Base-by-base conservation (phyloP, 208 protist species). In the Herpetomonas samuelpessoai region DNA sequence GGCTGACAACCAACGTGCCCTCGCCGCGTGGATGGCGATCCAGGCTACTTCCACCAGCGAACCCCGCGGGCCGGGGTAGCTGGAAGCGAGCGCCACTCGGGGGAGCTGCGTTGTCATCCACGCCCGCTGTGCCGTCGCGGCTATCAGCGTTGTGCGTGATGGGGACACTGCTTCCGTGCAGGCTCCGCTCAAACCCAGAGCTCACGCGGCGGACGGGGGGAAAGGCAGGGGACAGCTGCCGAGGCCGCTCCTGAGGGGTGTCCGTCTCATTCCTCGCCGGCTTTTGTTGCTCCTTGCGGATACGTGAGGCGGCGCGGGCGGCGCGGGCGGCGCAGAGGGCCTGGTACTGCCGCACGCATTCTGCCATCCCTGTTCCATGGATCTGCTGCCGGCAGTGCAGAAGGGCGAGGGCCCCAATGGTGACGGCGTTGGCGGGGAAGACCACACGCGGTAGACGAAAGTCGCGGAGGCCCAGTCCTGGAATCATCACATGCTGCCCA, bases 391-490 rank as follows among this genome's bases (percentile, higher is more conserved):
- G 0, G 60, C 44, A 65, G 38, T 65, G 49, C 9, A 22, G 31
- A 1, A 14, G 2, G 12, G 56, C 49, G 6, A 54, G 27, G 28
- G 31, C 30, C 25, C 3, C 52, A 18, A 31, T 38, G 50, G 57
- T 45, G 6, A 24, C 2, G 1, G 65, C 30, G 47, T 62, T 16
- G 49, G 73, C 72, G 10, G 77, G 74, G 19, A 69, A 51, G 25
- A 73, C 76, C 3, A 83, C 71, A 9, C 57, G 56, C 9, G 62
- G 45, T n/a, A 71, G n/a, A 0, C 63, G 56, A 44, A 66, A 76
- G 10, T 50, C 55, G 41, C 63, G 70, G 41, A 83, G 68, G n/a
- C 72, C 77, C 7, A 83, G 68, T 12, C 77, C 77, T 2, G 73
- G 72, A 10, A 83, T 58, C 9, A 74, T 46, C 41, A 65, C 51